phyloP scores from a whole-genome alignment of 1,284 basidiomycete species.

The Apiotrichum domesticum region DNA sequence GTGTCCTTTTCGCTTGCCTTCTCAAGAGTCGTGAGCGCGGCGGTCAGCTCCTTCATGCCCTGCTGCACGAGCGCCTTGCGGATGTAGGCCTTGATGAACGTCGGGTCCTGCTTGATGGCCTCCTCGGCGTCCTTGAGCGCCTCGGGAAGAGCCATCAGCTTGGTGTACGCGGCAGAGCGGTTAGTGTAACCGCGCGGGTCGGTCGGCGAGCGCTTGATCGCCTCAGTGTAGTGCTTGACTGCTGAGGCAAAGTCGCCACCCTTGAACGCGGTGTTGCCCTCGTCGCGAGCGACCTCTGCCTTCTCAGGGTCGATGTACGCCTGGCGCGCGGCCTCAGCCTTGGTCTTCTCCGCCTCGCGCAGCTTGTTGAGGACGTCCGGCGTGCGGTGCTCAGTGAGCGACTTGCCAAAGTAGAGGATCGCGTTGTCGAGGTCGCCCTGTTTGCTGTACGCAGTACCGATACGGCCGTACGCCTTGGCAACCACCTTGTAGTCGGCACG shows the following conservation, averaged over 20 bases:
- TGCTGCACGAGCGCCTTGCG: conserved; percentile 83
- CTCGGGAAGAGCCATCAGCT: conserved; percentile 87
- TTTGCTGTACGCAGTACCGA: conserved; percentile 78
- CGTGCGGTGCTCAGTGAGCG: conserved; percentile 93
- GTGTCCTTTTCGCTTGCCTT: conserved; percentile 66
- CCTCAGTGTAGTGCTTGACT: conserved; percentile 88
- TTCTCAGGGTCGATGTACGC: conserved; percentile 87
- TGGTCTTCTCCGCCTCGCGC: conserved; percentile 70
- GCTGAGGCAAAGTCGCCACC: conserved; percentile 82
- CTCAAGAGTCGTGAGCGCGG: conserved; percentile 75
- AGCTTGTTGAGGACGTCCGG: conserved; percentile 89
- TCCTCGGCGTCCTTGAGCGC: conserved; percentile 92
- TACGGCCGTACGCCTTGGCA: conserved; percentile 76
- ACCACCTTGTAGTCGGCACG: conserved; percentile 56
- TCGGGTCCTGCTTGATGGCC: conserved; percentile 86
- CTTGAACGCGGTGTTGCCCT: conserved; percentile 92
- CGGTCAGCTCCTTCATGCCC: conserved; percentile 86
- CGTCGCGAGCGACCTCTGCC: conserved; percentile 77
- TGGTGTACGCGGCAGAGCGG: conserved; percentile 92
- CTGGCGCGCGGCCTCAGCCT: conserved; percentile 67
- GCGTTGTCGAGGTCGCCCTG: conserved; percentile 72
- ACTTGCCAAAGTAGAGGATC: conserved; percentile 85
- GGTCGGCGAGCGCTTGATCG: conserved; percentile 87
- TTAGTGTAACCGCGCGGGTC: conserved; percentile 96
- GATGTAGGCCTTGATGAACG: conserved; percentile 92